A percentile compares a stretch with the other conserved stretches of the same genome.
phyloP scores from a whole-genome alignment of 495 filamentous ascomycete species.

The Jackrogersella minutella region DNA sequence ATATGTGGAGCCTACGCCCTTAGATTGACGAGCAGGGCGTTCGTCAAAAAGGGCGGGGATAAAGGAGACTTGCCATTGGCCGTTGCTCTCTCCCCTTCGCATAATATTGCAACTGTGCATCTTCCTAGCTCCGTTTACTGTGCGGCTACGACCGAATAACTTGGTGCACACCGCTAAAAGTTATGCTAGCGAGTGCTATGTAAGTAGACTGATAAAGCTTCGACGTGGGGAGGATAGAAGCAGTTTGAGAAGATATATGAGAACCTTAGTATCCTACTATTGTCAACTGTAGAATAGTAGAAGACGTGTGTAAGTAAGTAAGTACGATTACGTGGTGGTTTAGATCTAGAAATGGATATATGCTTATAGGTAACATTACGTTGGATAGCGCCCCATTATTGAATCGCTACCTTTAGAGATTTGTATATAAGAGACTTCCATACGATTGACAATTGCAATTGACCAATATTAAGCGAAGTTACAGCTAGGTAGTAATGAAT shows the following conservation, averaged over 20 bases:
- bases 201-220: constrained; percentile 11
- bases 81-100: constrained; percentile 14
- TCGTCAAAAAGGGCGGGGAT: constrained; percentile 31
- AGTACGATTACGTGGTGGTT: too few species aligned
- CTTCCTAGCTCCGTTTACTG: constrained; percentile 25
- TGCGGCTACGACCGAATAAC: constrained; percentile 19
- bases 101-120: constrained; percentile 37
- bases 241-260: too few species aligned
- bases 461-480: not conserved
- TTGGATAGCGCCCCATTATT: not conserved
- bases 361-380: not conserved
- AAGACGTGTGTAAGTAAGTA: too few species aligned
- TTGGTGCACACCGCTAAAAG: constrained; percentile 29
- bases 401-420: not conserved
- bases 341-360: not conserved
- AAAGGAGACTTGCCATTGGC: constrained; percentile 18
- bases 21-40: constrained; percentile 47
- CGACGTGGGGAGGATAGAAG: constrained; percentile 4
- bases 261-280: too few species aligned
- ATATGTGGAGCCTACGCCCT: constrained; percentile 46
- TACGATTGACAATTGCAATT: constrained; percentile 1
- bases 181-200: too few species aligned
- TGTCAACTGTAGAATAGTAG: not conserved
- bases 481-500: too few species aligned
- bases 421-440: too few species aligned